phyloP scores from a whole-genome alignment of 345 rosid species.

The Eutrema japonicum region DNA sequence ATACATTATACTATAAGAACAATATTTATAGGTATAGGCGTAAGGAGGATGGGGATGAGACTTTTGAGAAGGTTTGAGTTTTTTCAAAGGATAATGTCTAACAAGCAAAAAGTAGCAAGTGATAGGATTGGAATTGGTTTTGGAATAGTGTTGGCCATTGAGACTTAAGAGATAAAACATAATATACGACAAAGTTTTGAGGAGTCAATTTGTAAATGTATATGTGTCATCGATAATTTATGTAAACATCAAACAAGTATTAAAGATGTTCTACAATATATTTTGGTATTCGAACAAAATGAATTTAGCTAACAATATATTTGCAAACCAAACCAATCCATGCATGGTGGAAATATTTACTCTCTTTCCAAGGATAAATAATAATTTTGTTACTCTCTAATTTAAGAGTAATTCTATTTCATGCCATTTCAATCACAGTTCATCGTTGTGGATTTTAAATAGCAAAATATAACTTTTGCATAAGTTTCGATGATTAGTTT shows the following conservation, averaged over 20 bases:
- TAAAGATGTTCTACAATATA: background rate
- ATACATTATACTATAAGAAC: slow-evolving; percentile 50
- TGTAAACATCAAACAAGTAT: too few species aligned
- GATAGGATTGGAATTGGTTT: slow-evolving; percentile 11
- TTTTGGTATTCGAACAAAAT: background rate
- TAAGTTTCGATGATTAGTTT: too few species aligned
- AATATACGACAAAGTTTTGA: background rate
- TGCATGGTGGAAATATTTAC: background rate
- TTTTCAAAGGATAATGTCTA: background rate
- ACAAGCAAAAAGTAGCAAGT: too few species aligned
- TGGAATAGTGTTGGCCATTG: background rate
- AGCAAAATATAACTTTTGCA: too few species aligned
- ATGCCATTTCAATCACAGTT: too few species aligned
- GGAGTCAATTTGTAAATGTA: background rate
- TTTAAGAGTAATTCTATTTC: too few species aligned
- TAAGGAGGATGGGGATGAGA: slow-evolving; percentile 32
- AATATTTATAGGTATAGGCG: slow-evolving; percentile 43
- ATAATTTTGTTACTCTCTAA: too few species aligned
- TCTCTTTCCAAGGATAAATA: too few species aligned
- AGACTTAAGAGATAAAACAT: background rate
- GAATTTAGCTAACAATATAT: background rate
- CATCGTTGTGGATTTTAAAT: too few species aligned
- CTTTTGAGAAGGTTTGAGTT: slow-evolving; percentile 34
- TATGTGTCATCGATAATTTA: background rate
- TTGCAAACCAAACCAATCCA: background rate